Percentiles rank a stretch among this genome's conserved stretches.
Evolutionary conservation across 176 grass and related monocot species (phyloP).

Genomic region (Triticum timopheevii): DNA sequence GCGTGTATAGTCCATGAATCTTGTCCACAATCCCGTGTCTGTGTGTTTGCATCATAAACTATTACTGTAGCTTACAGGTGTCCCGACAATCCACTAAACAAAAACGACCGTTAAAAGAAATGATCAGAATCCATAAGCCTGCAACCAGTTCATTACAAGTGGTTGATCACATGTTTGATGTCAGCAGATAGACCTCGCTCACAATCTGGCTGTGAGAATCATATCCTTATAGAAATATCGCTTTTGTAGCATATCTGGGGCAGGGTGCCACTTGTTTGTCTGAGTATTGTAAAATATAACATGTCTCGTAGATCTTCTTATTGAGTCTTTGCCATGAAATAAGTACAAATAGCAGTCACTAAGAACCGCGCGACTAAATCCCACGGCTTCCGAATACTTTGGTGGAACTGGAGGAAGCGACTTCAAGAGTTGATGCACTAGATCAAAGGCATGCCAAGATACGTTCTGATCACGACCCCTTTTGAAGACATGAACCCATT

Average conservation of each 20-base stretch:
- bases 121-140: constrained; percentile 67
- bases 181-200: too few species aligned
- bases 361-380: constrained; percentile 80
- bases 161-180: too few species aligned
- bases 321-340: constrained; percentile 81
- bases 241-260: constrained; percentile 81
- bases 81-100: constrained; percentile 71
- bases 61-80: constrained; percentile 63
- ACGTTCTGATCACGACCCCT: constrained; percentile 76
- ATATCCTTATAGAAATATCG: constrained; percentile 76
- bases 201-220: constrained; percentile 56
- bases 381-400: constrained; percentile 70
- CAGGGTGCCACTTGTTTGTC: constrained; percentile 83
- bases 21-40: constrained; percentile 57
- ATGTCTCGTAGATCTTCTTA: constrained; percentile 70
- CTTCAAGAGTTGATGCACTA: constrained; percentile 64
- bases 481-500: constrained; percentile 88
- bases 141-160: constrained; percentile 48
- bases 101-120: constrained; percentile 55
- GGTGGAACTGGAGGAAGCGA: constrained; percentile 66
- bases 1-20: constrained; percentile 60
- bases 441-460: constrained; percentile 90
- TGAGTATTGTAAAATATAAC: constrained; percentile 88
- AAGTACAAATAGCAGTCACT: constrained; percentile 84
- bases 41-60: constrained; percentile 47